Evolutionary conservation across 2,329 filamentous ascomycete genomes (phyloP).

Genomic region (Alternaria gaisen): DNA sequence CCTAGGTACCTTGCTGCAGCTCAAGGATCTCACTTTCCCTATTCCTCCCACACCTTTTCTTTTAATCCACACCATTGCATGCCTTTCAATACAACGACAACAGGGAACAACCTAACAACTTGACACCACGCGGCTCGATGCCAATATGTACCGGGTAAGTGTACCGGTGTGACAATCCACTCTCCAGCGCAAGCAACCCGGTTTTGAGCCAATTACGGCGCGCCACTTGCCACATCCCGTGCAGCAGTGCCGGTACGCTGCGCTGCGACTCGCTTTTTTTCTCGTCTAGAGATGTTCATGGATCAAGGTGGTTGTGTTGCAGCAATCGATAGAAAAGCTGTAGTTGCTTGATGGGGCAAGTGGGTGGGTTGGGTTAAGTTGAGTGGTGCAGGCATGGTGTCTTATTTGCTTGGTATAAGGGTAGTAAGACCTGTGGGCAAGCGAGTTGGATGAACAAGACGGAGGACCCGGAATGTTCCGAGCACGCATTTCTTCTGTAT

Average conservation of each 20-base stretch:
- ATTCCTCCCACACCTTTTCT: neutral
- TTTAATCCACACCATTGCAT: slow-evolving; percentile 5
- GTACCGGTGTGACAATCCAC: slow-evolving; percentile 11
- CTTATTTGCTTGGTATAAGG: neutral
- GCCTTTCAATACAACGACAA: slow-evolving; percentile 1
- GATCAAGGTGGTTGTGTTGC: slow-evolving; percentile 6
- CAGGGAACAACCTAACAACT: slow-evolving; percentile 13
- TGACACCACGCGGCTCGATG: slow-evolving; percentile 5
- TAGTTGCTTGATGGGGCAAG: slow-evolving; percentile 1
- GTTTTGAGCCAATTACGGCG: slow-evolving; percentile 9
- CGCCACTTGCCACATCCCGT: slow-evolving; percentile 14
- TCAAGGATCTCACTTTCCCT: neutral
- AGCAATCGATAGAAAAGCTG: neutral
- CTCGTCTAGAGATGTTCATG: slow-evolving; percentile 4
- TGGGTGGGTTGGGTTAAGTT: neutral
- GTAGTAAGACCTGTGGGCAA: neutral
- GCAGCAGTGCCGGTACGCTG: slow-evolving; percentile 7
- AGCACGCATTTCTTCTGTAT: neutral
- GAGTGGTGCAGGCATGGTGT: neutral
- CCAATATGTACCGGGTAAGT: slow-evolving; percentile 4
- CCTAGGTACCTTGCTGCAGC: neutral
- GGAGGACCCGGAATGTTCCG: neutral
- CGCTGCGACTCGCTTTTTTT: neutral
- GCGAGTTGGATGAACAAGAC: neutral
- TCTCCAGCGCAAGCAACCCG: slow-evolving; percentile 8